phyloP scores from a whole-genome alignment of 2,329 filamentous ascomycete species.

The Tolypocladium cylindrosporum region DNA sequence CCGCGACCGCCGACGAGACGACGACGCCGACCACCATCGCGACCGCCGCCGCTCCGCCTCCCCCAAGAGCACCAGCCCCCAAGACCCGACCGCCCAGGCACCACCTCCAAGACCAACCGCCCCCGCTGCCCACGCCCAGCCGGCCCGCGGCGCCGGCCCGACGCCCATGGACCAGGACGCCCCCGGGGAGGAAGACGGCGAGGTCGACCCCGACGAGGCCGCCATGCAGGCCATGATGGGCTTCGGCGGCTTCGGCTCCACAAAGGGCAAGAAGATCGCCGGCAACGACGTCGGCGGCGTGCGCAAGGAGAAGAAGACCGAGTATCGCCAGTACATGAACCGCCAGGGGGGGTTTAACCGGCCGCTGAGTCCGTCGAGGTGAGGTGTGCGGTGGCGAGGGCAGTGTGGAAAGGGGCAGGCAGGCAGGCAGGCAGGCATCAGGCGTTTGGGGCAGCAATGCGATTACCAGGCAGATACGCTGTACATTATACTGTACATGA shows the following conservation, averaged over 20 bases:
- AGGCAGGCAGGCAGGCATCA: background rate
- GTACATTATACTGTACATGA: background rate
- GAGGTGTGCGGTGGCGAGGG: background rate
- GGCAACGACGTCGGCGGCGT: slow-evolving; percentile 81
- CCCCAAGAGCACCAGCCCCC: slow-evolving; percentile 15
- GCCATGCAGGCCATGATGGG: slow-evolving; percentile 84
- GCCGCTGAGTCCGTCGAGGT: slow-evolving; percentile 52
- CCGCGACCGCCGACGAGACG: slow-evolving; percentile 13
- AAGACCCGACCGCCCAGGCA: background rate
- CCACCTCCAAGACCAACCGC: slow-evolving; percentile 5
- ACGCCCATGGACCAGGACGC: slow-evolving; percentile 19
- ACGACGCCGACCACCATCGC: slow-evolving; percentile 14
- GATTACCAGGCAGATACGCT: background rate
- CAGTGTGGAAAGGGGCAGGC: background rate
- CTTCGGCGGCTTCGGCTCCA: slow-evolving; percentile 75
- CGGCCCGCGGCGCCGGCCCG: slow-evolving; percentile 7
- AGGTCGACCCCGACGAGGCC: slow-evolving; percentile 57
- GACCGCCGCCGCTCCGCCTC: slow-evolving; percentile 27
- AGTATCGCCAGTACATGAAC: slow-evolving; percentile 98
- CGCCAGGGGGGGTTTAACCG: slow-evolving; percentile 73
- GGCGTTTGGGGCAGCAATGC: background rate
- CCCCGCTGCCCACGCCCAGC: slow-evolving; percentile 13
- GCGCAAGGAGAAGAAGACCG: slow-evolving; percentile 84
- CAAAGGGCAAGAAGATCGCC: slow-evolving; percentile 78
- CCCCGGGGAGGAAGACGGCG: slow-evolving; percentile 21